Conservation (phyloP, 208 protist species). For the Trypanosomatidae sp. region DNA sequence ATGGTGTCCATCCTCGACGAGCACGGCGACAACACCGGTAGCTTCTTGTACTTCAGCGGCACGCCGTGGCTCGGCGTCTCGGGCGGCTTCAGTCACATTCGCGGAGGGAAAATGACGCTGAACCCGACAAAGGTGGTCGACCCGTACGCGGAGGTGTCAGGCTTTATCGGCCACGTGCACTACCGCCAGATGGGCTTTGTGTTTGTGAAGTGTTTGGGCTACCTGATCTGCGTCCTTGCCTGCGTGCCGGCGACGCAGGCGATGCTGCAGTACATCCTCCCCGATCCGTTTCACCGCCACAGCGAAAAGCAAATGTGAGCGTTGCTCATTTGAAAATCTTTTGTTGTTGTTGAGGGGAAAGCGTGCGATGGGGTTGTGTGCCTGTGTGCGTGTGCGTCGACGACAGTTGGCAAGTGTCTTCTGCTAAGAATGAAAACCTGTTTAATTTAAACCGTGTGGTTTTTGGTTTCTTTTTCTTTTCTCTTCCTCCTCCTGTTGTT, state of each 20-base stretch:
- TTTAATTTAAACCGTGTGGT: too few relatives aligned
- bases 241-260: slow-evolving; percentile 69
- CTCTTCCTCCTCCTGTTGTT: too few relatives aligned
- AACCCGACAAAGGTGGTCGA: slow-evolving; percentile 70
- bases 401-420: too few relatives aligned
- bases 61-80: slow-evolving; percentile 79
- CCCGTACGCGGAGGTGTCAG: slow-evolving; percentile 49
- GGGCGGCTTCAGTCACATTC: slow-evolving; percentile 58
- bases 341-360: too few relatives aligned
- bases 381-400: not conserved
- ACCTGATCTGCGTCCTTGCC: slow-evolving; percentile 57
- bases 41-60: slow-evolving; percentile 83
- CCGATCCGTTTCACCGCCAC: slow-evolving; percentile 77
- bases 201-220: slow-evolving; percentile 57
- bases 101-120: slow-evolving; percentile 64
- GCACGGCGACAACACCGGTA: slow-evolving; percentile 72
- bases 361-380: too few relatives aligned
- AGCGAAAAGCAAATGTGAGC: slow-evolving; percentile 42
- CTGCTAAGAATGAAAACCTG: too few relatives aligned
- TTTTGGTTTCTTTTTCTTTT: too few relatives aligned
- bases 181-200: slow-evolving; percentile 81
- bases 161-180: slow-evolving; percentile 81
- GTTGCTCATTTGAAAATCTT: too few relatives aligned
- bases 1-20: slow-evolving; percentile 87
- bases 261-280: slow-evolving; percentile 55